Conservation (phyloP, 208 protist genomes). For the Crithidia brevicula region DNA sequence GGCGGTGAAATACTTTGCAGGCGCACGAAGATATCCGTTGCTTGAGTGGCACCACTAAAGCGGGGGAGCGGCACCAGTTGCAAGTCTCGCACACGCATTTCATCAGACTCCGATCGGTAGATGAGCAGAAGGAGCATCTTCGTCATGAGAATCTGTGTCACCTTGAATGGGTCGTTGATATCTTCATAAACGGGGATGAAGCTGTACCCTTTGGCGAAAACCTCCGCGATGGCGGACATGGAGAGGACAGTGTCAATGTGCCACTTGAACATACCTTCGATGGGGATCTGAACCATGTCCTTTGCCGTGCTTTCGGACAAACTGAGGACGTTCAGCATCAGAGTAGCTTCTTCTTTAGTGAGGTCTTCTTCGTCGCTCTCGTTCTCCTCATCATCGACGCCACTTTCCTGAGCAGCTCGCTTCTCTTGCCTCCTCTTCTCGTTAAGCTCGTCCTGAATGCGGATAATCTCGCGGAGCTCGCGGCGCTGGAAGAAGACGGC, state of each 20-base stretch:
- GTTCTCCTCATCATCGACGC: constrained; percentile 25
- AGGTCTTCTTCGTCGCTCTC: constrained; percentile 53
- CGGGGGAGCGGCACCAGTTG: constrained; percentile 47
- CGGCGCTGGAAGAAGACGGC: constrained; percentile 61
- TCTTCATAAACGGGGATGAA: constrained; percentile 70
- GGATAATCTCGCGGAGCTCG: constrained; percentile 62
- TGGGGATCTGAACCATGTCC: constrained; percentile 45
- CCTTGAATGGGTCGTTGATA: constrained; percentile 38
- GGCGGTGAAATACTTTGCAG: constrained; percentile 51
- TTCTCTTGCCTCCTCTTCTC: constrained; percentile 26
- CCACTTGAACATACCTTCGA: constrained; percentile 54
- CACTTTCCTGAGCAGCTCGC: constrained; percentile 27
- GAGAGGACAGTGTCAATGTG: constrained; percentile 53
- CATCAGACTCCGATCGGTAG: constrained; percentile 44
- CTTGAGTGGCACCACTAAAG: constrained; percentile 41
- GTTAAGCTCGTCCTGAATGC: constrained; percentile 55
- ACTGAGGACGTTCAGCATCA: constrained; percentile 76
- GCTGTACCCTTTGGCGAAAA: constrained; percentile 56
- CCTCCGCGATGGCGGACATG: constrained; percentile 38
- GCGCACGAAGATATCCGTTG: constrained; percentile 53
- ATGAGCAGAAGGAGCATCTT: constrained; percentile 64
- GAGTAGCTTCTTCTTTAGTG: constrained; percentile 56
- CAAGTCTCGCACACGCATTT: constrained; percentile 52
- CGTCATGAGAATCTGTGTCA: constrained; percentile 58
- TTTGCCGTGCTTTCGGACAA: constrained; percentile 62